Base-by-base conservation (phyloP, 495 filamentous ascomycete genomes). In the Penicillium salamii region DNA sequence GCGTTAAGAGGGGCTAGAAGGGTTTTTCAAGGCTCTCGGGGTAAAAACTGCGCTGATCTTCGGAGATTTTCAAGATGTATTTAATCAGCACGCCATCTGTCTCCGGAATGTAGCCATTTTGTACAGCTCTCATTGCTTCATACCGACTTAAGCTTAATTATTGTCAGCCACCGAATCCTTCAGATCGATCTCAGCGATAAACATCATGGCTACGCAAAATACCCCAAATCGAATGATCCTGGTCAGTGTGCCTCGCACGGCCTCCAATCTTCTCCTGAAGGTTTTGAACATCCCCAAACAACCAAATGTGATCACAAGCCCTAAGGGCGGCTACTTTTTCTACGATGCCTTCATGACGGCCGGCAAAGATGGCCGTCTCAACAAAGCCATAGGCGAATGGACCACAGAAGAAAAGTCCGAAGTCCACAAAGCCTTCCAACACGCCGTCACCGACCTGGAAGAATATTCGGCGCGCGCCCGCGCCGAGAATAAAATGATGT, bases 271-370 rank as follows among this genome's bases (percentile, higher is more conserved):
- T 9, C 54, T 76, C 4, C 28, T 69, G 15, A 65, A 61, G 34
- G 58, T 76, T 7, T 53, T 76, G 5, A 61, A 67, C 24, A 54
- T 76, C n/a, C 47, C 58, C 0, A 54, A 71, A 8, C 74, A 76
- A 45, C 63, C 61, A 3, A 38, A 64, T n/a, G 37, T 59, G 6
- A 20, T 59, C 20, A 53, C 57, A 20, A 67, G 45, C 31, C 38
- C 50, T 2, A 53, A 51, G 15, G 67, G 65, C 11, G 74, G 74
- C 13, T 77, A 77, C 41, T 75, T 69, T 48, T 72, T 75, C 46
- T 49, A 57, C 29, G 40, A 50, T 7, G 52, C 58, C 26, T 61
- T 65, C 33, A 18, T 57, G 32, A 19, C 32, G 12, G 34, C 28
- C 13, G 21, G 26, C 12, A 17, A 26, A 7, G 7, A 47, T 1